phyloP scores from a whole-genome alignment of 2,329 filamentous ascomycete genomes.

The Elsinoe perseae region DNA sequence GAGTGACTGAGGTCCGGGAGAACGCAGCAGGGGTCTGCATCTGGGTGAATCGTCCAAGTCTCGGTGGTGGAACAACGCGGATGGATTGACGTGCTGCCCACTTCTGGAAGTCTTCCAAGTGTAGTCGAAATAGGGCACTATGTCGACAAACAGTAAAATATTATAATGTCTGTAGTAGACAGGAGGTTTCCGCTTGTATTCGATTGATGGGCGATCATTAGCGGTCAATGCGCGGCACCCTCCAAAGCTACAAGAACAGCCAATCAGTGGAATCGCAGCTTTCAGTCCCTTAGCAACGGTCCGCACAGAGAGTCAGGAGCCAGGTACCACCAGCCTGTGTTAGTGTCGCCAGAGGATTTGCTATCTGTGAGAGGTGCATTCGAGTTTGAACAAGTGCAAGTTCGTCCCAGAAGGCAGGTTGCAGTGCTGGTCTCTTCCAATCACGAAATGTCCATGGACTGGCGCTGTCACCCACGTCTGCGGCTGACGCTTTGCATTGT shows the following conservation, averaged over 20 bases:
- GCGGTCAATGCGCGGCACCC: constrained; percentile 5
- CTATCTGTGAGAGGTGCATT: not conserved
- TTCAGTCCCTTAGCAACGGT: constrained; percentile 5
- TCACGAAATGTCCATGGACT: not conserved
- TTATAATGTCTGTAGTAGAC: constrained; percentile 3
- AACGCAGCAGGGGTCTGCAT: constrained; percentile 10
- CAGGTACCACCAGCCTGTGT: not conserved
- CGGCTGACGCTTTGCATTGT: not conserved
- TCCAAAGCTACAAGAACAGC: constrained; percentile 5
- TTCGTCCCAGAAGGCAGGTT: not conserved
- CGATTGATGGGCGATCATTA: constrained; percentile 11
- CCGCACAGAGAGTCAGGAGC: not conserved
- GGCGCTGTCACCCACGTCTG: not conserved
- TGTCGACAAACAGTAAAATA: not conserved
- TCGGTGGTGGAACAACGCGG: not conserved
- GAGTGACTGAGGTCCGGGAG: constrained; percentile 1
- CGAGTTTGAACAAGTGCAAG: not conserved
- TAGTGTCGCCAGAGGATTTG: too few species aligned
- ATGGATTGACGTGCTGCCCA: not conserved
- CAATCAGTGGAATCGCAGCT: not conserved
- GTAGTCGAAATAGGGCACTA: not conserved
- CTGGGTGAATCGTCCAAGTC: not conserved
- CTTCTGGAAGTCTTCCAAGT: not conserved
- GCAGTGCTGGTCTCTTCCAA: not conserved
- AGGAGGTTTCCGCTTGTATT: constrained; percentile 14